Evolutionary conservation across 2,329 filamentous ascomycete species (phyloP).

Genomic region (Botrytis aclada): DNA sequence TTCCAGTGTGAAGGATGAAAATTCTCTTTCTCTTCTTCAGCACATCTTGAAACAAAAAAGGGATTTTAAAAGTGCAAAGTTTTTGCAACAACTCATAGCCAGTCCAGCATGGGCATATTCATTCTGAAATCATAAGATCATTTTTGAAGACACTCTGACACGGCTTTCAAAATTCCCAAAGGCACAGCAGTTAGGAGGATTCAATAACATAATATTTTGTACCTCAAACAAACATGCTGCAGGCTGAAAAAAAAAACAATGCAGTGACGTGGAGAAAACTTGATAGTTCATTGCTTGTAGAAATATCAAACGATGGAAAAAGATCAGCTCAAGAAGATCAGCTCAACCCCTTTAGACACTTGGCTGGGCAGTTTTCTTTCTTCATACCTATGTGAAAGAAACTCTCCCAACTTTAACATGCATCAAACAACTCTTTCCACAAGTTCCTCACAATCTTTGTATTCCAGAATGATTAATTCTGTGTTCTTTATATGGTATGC

Average conservation of each 20-base stretch:
- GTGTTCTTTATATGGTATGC: not conserved
- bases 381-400: not conserved
- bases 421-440: not conserved
- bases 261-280: too few relatives aligned
- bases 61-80: too few relatives aligned
- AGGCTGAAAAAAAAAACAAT: too few relatives aligned
- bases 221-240: not conserved
- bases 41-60: too few relatives aligned
- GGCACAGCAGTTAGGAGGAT: not conserved
- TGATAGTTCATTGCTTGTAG: too few relatives aligned
- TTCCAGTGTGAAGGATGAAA: not conserved
- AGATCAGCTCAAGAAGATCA: not conserved
- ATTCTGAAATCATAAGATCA: not conserved
- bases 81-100: not conserved
- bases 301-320: not conserved
- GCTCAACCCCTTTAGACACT: not conserved
- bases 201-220: not conserved
- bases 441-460: rapidly evolving
- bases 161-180: not conserved
- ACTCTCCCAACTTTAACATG: not conserved
- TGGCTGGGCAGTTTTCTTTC: not conserved
- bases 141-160: not conserved
- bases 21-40: not conserved
- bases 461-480: not conserved
- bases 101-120: not conserved